These are phyloP conservation scores for Boletales sp. DNA, from an alignment of 768 basidiomycete species.

Conservation along the genomic window DNA sequence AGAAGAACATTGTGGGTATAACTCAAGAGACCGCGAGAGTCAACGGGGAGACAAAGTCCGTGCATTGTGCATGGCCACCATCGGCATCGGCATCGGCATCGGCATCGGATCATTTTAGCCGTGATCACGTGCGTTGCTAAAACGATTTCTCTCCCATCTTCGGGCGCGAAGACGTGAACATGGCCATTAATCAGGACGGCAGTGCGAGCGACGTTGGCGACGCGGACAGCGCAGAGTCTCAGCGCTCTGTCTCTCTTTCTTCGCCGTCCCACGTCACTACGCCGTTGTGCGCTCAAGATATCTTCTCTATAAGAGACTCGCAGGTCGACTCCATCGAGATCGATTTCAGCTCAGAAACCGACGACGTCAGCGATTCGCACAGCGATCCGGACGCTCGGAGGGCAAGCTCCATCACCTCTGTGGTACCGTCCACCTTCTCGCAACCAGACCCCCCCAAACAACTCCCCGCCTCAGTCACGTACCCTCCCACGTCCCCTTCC, in stretches of 20 bases:
- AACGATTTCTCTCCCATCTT: not conserved
- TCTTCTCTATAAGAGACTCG: constrained; percentile 41
- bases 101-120: not conserved
- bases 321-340: constrained; percentile 49
- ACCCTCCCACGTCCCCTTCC: constrained; percentile 53
- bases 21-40: no score
- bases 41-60: no score
- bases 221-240: constrained; percentile 76
- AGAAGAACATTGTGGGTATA: not conserved
- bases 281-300: constrained; percentile 22
- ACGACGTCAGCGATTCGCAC: constrained; percentile 50
- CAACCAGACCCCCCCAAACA: constrained; percentile 37
- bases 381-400: constrained; percentile 28
- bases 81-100: not conserved
- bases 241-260: constrained; percentile 71
- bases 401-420: constrained; percentile 52
- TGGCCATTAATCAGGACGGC: constrained; percentile 17
- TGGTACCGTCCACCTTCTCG: constrained; percentile 39
- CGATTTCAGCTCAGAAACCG: constrained; percentile 50
- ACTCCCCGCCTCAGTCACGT: constrained; percentile 40
- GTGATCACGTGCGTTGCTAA: constrained; percentile 16
- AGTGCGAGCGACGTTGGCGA: constrained; percentile 49
- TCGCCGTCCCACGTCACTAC: constrained; percentile 43
- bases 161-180: constrained; percentile 5
- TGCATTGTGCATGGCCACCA: not conserved